Evolutionary conservation across 345 rosid species (phyloP), one percentile per base, ranked within the genome.

Genomic region (Salix viminalis): DNA sequence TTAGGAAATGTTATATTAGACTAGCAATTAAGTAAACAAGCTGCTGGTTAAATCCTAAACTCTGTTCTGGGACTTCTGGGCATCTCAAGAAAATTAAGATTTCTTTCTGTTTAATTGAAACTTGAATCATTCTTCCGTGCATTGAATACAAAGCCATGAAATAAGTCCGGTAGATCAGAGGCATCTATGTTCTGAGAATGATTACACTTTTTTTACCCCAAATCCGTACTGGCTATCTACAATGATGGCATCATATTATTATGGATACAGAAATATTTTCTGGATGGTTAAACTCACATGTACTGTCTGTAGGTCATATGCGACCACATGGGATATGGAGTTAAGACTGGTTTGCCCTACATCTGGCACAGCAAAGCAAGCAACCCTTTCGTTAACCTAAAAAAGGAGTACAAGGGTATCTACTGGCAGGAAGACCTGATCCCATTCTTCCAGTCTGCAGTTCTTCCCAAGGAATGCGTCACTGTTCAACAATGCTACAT

Each of bases 291-390:
- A 69, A 65, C 79, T 75, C 32, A 78, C 6, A 37, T 77, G 44
- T 37, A 5, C 19, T 41, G 7, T 14, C 16, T 79, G 32, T 65
- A 88, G 89, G 87, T 88, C 21, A 88, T 86, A 64, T 86, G 89
- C 61, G 91, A 88, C 80, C 91, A 88, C 52, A 77, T 88, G 89
- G 89, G 86, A 24, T 84, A 83, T 83, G 88, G 91, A 28, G 89
- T 88, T 26, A 88, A 88, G 81, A 78, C 84, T 2, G 86, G 86
- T 32, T 69, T 83, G 76, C 86, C 86, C 4, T 84, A 84, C 74
- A 79, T 84, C 64, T 84, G 74, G 80, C 84, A 84, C 75, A 84
- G 87, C 81, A 84, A 84, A 70, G 87, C 87, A 26, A 84, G 87
- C 77, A 84, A 84, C 77, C 84, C 87, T 16, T 81, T 84, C 58